Conservation (phyloP, 2,329 filamentous ascomycete species). For the Leptographium procerum region DNA sequence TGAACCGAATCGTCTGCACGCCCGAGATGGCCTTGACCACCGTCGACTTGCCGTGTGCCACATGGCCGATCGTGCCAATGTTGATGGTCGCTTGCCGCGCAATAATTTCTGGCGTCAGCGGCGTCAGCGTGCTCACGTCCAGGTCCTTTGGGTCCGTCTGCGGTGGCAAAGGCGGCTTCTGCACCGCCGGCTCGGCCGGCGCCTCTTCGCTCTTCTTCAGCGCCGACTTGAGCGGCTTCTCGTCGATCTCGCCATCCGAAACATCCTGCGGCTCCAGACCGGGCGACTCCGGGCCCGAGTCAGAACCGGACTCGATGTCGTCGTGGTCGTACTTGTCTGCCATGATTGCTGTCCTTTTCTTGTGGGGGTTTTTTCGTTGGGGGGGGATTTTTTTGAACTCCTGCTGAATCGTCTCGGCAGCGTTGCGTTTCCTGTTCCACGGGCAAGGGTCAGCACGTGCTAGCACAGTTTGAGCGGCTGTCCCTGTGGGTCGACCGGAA, state of each 20-base stretch:
- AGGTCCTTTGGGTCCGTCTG: constrained; percentile 89
- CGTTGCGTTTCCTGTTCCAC: not conserved
- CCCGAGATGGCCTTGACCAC: constrained; percentile 99
- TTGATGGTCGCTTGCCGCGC: constrained; percentile 97
- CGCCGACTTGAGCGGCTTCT: constrained; percentile 68
- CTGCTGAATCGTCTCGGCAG: not conserved
- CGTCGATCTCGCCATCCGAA: constrained; percentile 43
- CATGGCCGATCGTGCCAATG: constrained; percentile 95
- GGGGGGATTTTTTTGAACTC: no score
- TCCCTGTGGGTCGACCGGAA: not conserved
- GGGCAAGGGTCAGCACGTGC: not conserved
- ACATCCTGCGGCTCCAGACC: constrained; percentile 44
- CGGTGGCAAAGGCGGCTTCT: constrained; percentile 52
- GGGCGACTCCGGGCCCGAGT: constrained; percentile 51
- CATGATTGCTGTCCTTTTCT: constrained; percentile 27
- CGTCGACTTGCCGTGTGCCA: constrained; percentile 97
- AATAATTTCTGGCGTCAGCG: constrained; percentile 92
- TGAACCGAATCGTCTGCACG: constrained; percentile 97
- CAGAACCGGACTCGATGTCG: constrained; percentile 63
- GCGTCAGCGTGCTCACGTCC: constrained; percentile 68
- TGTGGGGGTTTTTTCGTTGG: no score
- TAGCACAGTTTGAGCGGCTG: not conserved
- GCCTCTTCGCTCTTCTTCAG: constrained; percentile 59
- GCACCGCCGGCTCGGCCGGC: constrained; percentile 41
- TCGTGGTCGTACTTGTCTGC: constrained; percentile 56